Conservation (phyloP, 2,329 filamentous ascomycete species). For the Ophiocordyceps camponoti-leonardi region DNA sequence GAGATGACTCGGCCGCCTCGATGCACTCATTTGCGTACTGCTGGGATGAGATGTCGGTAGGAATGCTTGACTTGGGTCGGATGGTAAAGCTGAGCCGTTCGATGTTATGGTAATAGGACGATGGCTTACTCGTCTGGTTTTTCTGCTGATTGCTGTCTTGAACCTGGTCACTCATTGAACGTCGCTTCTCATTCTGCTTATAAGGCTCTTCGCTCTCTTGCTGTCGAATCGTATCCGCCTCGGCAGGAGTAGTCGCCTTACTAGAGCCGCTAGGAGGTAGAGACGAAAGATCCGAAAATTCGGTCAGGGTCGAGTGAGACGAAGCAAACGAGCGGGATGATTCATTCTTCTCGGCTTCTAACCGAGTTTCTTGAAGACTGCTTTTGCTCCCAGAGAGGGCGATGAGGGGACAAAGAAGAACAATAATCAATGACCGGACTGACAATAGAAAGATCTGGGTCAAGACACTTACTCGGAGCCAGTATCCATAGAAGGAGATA, state of each 20-base stretch:
- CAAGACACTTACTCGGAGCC: constrained; percentile 10
- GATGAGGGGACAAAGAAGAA: not conserved
- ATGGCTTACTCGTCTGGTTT: constrained; percentile 5
- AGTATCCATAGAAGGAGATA: constrained; percentile 6
- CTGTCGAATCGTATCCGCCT: constrained; percentile 15
- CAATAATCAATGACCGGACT: not conserved
- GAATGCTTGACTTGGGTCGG: constrained; percentile 69
- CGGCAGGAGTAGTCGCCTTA: constrained; percentile 45
- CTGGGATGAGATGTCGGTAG: constrained; percentile 49
- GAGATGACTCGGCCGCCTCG: constrained; percentile 71
- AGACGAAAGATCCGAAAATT: constrained; percentile 38
- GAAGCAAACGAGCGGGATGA: constrained; percentile 29
- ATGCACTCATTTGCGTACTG: constrained; percentile 89
- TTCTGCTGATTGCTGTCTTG: not conserved
- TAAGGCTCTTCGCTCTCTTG: constrained; percentile 5
- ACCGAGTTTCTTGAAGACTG: constrained; percentile 5
- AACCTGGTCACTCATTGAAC: not conserved
- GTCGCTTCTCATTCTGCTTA: not conserved
- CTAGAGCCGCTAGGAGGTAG: constrained; percentile 37
- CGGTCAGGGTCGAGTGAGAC: constrained; percentile 33
- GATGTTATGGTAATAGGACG: constrained; percentile 12
- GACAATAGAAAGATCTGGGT: too few relatives aligned
- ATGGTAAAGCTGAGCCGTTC: constrained; percentile 35
- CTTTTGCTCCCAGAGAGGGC: not conserved
- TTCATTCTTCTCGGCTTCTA: constrained; percentile 6